Evolutionary conservation across 2,329 filamentous ascomycete species (phyloP), one percentile per base, ranked within the genome.

Genomic region (Dichotomopilus funicola): DNA sequence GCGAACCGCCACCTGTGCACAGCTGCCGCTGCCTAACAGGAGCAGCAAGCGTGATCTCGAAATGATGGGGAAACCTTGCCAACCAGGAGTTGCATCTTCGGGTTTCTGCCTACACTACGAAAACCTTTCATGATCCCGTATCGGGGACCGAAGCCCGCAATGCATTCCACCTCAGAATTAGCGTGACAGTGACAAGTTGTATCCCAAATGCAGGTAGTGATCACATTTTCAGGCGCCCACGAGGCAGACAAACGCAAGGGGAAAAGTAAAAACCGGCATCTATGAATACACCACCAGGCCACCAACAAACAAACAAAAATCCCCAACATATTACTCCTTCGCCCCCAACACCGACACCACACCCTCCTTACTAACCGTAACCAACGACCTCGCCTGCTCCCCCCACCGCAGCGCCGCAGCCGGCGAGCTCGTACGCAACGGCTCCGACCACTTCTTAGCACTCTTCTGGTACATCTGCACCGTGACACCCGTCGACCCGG

Each of bases 401-500:
- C 89, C 90, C 92, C 92, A 99, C 58, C 80, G 78, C 48, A 95
- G 78, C 19, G 86, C 83, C 35, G 86, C 81, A 0, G 87, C 86
- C 12, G 87, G 80, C 31, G 87, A 88, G 68, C 82, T 61, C n/a
- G 54, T 89, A 65, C 87, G 81, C 62, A 96, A 76, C 8, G 88
- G 86, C 75, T 96, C 91, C 45, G 85, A 87, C 94, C 94, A 99
- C 56, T 81, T 79, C 80, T 96, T 99, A 59, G 83, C 80, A 51
- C 84, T 77, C 79, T 97, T 99, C 60, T 82, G 80, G 72, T 95
- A 99, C 66, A 95, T 88, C 70, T 94, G 89, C 42, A 99, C 89
- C 5, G 88, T 89, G 47, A 96, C 75, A 34, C 91, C 91, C 45
- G 86, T 84, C 4, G 86, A 79, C 6, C 92, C 92, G 4, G 83